A percentile compares a stretch with the other conserved stretches of the same genome.
Evolutionary conservation across 2,329 filamentous ascomycete genomes (phyloP).

Genomic region (Beauveria rudraprayagi): DNA sequence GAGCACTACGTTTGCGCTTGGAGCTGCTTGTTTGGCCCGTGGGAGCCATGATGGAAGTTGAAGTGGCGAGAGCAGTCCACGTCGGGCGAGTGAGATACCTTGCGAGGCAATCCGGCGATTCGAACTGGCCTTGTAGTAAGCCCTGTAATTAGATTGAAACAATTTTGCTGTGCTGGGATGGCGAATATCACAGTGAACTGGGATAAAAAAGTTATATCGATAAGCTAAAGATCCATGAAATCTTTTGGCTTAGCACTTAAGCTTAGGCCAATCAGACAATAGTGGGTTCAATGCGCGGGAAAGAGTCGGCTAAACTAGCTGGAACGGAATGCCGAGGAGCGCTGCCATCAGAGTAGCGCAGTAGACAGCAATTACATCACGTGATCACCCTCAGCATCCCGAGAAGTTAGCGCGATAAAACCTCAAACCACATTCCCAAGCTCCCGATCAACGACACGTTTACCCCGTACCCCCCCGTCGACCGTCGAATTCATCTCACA

Average conservation of each 20-base stretch:
- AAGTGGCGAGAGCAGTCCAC: neutral
- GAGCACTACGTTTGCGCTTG: constrained; percentile 46
- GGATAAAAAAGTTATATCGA: constrained; percentile 15
- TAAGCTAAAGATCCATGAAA: constrained; percentile 21
- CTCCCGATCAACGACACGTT: constrained; percentile 37
- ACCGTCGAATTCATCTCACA: constrained; percentile 57
- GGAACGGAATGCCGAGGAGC: neutral
- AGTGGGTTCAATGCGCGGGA: neutral
- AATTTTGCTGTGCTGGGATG: neutral
- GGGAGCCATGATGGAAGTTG: constrained; percentile 20
- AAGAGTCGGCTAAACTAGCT: constrained; percentile 12
- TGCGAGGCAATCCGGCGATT: neutral
- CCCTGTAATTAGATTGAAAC: neutral
- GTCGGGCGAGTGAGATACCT: neutral
- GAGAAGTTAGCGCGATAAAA: constrained; percentile 37
- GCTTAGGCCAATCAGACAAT: constrained; percentile 9
- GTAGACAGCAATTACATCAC: constrained; percentile 5
- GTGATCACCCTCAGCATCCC: constrained; percentile 11
- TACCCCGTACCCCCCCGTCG: constrained; percentile 38
- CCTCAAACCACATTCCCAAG: constrained; percentile 39
- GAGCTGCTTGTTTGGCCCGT: constrained; percentile 22
- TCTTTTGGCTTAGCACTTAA: constrained; percentile 20
- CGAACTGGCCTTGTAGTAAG: neutral
- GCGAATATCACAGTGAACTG: neutral
- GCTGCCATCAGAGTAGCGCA: neutral